Evolutionary conservation across 2,329 filamentous ascomycete genomes (phyloP), one percentile per base, ranked within the genome.

Genomic region (Chaetomium olivaceum): DNA sequence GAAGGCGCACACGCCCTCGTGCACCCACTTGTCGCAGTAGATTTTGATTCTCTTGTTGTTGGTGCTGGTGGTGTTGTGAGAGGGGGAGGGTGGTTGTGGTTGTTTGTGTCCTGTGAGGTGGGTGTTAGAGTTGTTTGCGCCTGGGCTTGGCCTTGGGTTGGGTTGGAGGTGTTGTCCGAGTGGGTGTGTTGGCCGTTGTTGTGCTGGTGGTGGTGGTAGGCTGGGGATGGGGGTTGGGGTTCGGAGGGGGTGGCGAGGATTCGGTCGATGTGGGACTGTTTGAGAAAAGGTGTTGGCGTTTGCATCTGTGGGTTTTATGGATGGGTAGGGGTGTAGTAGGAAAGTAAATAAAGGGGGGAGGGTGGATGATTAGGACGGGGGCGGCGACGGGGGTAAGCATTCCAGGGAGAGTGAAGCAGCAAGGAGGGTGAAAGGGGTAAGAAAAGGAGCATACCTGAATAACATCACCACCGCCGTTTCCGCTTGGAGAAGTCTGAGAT

Each of bases 21-120:
- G 89, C 62, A 97, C 89, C 93, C 93, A 97, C 77, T 94, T 92
- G 65, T 92, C 91, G 78, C 93, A 97, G 77, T 90, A 96, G 27
- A 90, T 80, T 75, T 96, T 96, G 65, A 76, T 74, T 27, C 74
- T 75, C 72, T 85, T 86, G 36, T 77, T 5, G 69, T 71, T 4
- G 69, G 46, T 6, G 16, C 14, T 58, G 51, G 29, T 19, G 36
- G 21, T 29, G 16, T 11, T 48, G 8, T 33, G 33, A 31, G 12
- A 3, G 12, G 55, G 9, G 58, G 46, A 52, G 14, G 48, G 58
- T 14, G 29, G 16, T 61, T 21, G 52, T 51, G 29, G 46, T 27
- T 61, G 46, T 21, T 51, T 58, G 58, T 39, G 59, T 36, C 23
- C 23, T 48, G 39, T 7, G 39, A 43, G 39, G 39, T 43, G 39